These are phyloP conservation scores for Fusarium sp. DNA, from an alignment of 2,329 filamentous ascomycete genomes.

Conservation along the genomic window DNA sequence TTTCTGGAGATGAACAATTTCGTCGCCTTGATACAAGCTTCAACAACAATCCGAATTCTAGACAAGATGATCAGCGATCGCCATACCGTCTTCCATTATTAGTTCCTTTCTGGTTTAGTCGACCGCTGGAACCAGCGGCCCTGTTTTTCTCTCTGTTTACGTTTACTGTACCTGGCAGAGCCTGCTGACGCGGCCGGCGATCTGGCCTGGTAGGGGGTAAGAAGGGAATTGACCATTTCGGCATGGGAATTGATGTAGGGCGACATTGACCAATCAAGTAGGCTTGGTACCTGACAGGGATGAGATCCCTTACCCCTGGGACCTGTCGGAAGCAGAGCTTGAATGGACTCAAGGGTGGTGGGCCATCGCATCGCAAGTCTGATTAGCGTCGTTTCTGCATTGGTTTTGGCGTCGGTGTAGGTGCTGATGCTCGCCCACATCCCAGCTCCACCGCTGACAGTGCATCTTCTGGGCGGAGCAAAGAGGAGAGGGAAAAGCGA, in stretches of 20 bases:
- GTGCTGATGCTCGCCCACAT: slow-evolving; percentile 29
- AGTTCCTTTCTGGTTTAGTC: slow-evolving; percentile 22
- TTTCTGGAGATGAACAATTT: slow-evolving; percentile 6
- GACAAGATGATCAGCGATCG: slow-evolving; percentile 16
- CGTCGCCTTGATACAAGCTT: slow-evolving; percentile 3
- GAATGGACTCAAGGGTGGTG: slow-evolving; percentile 38
- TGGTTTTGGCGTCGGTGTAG: slow-evolving; percentile 36
- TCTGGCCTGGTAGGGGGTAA: slow-evolving; percentile 21
- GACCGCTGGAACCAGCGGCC: slow-evolving; percentile 23
- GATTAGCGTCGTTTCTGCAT: slow-evolving; percentile 32
- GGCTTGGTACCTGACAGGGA: slow-evolving; percentile 43
- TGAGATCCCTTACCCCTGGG: slow-evolving; percentile 21
- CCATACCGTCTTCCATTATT: slow-evolving; percentile 7
- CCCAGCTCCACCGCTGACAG: slow-evolving; percentile 31
- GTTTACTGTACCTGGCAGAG: slow-evolving; percentile 11
- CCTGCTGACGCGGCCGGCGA: slow-evolving; percentile 42
- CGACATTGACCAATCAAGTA: slow-evolving; percentile 36
- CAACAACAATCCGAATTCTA: slow-evolving; percentile 11
- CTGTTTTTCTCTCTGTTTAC: slow-evolving; percentile 22
- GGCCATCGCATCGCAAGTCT: slow-evolving; percentile 9
- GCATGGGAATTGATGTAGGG: slow-evolving; percentile 11
- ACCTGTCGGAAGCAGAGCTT: slow-evolving; percentile 29
- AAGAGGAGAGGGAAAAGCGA: slow-evolving; percentile 9
- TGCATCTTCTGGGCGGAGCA: slow-evolving; percentile 15
- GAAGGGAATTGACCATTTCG: slow-evolving; percentile 19